Conservation (phyloP, 2,329 filamentous ascomycete genomes). For the Cladosporium phlei region DNA sequence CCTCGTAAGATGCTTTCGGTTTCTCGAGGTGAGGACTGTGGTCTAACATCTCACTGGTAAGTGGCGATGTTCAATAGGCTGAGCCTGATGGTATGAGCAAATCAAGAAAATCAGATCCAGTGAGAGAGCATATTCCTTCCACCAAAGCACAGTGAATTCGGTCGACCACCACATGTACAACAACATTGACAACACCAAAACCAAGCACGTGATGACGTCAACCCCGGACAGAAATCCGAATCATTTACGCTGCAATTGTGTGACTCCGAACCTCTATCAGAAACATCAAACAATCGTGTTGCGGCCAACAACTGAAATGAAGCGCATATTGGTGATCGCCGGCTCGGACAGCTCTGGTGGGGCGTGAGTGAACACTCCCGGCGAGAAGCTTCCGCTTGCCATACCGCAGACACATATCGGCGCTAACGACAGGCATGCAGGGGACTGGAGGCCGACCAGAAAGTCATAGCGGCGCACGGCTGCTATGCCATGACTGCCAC, state of each 20-base stretch:
- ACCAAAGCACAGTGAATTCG: too few species aligned
- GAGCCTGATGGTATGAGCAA: too few species aligned
- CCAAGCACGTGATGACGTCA: slow-evolving; percentile 12
- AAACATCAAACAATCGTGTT: too few species aligned
- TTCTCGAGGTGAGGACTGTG: too few species aligned
- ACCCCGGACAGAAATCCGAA: background rate
- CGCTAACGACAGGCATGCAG: slow-evolving; percentile 42
- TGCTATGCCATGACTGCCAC: slow-evolving; percentile 97
- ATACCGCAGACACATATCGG: background rate
- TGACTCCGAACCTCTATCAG: background rate
- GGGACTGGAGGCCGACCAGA: slow-evolving; percentile 92
- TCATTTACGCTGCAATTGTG: too few species aligned
- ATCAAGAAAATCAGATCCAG: too few species aligned
- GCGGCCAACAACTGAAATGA: slow-evolving; percentile 26
- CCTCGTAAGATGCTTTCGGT: too few species aligned
- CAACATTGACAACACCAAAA: background rate
- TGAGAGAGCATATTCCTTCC: too few species aligned
- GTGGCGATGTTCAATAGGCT: too few species aligned
- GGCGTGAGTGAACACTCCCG: slow-evolving; percentile 59
- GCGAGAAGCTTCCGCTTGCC: slow-evolving; percentile 5
- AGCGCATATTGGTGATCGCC: slow-evolving; percentile 71
- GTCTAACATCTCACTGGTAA: too few species aligned
- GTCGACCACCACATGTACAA: too few species aligned
- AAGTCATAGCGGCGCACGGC: slow-evolving; percentile 84
- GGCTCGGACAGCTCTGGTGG: slow-evolving; percentile 89